A percentile compares a stretch with the other conserved stretches of the same genome.
phyloP scores from a whole-genome alignment of 1,284 basidiomycete genomes.

The Ceratorhiza oryzae-sativae region DNA sequence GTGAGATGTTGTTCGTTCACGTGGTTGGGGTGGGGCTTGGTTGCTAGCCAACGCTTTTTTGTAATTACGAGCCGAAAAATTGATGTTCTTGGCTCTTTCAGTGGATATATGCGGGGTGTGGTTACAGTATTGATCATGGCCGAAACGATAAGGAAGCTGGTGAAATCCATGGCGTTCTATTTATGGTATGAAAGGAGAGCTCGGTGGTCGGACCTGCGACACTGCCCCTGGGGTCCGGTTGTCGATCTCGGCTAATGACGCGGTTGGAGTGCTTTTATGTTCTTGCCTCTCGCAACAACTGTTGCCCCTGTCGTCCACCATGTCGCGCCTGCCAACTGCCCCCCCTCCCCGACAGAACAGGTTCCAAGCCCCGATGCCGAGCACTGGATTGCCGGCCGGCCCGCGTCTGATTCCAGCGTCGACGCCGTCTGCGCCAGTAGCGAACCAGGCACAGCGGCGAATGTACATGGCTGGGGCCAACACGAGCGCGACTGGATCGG shows the following conservation, averaged over 20 bases:
- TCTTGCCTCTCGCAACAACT: background rate
- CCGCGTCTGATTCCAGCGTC: background rate
- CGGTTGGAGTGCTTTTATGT: background rate
- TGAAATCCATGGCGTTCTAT: too few relatives aligned
- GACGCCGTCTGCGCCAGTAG: background rate
- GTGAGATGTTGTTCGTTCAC: background rate
- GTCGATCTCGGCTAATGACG: background rate
- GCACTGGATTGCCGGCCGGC: background rate
- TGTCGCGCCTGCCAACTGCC: constrained; percentile 8
- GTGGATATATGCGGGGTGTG: background rate
- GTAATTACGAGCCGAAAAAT: constrained; percentile 5
- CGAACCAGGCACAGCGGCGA: constrained; percentile 10
- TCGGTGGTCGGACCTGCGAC: background rate
- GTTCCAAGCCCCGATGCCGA: constrained; percentile 30
- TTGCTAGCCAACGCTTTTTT: constrained; percentile 17
- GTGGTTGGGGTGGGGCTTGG: background rate
- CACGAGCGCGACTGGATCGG: constrained; percentile 16
- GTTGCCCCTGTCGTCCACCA: background rate
- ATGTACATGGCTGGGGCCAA: constrained; percentile 35
- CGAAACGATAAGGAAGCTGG: constrained; percentile 1
- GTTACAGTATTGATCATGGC: background rate
- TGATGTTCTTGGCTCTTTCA: background rate
- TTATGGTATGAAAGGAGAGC: background rate
- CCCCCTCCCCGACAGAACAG: constrained; percentile 10
- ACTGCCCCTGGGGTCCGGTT: background rate